phyloP scores from a whole-genome alignment of 2,329 filamentous ascomycete species.

The Stagonosporopsis vannaccii region DNA sequence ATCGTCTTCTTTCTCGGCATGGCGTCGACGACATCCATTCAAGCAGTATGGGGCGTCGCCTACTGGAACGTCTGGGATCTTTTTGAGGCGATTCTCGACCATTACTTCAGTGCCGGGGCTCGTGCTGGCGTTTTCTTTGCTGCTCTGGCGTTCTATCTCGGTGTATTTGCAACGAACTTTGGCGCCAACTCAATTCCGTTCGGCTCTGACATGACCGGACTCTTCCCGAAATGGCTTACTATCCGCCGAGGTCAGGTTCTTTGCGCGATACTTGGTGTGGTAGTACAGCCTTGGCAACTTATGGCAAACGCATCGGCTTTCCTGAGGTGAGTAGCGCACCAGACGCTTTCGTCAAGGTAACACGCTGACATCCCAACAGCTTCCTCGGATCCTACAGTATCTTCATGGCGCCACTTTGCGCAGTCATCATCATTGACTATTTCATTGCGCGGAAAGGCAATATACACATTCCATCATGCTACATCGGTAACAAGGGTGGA shows the following conservation, averaged over 20 bases:
- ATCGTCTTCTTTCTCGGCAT: slow-evolving; percentile 53
- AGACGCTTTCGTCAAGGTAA: neutral
- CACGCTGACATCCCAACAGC: slow-evolving; percentile 28
- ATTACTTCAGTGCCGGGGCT: slow-evolving; percentile 49
- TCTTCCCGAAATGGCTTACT: slow-evolving; percentile 54
- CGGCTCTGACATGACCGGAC: slow-evolving; percentile 52
- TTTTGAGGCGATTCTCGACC: slow-evolving; percentile 52
- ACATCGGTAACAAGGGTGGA: slow-evolving; percentile 28
- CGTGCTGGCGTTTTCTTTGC: slow-evolving; percentile 53
- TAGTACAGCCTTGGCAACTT: slow-evolving; percentile 49
- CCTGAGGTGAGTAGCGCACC: slow-evolving; percentile 28
- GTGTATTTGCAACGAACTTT: slow-evolving; percentile 55
- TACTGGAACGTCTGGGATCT: slow-evolving; percentile 58
- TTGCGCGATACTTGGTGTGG: slow-evolving; percentile 47
- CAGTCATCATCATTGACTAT: slow-evolving; percentile 53
- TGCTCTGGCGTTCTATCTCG: slow-evolving; percentile 46
- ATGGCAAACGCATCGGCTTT: slow-evolving; percentile 52
- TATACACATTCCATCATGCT: slow-evolving; percentile 51
- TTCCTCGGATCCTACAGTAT: slow-evolving; percentile 54
- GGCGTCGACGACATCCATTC: slow-evolving; percentile 49
- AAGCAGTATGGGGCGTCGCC: slow-evolving; percentile 45
- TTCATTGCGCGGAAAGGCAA: slow-evolving; percentile 50
- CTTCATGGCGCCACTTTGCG: slow-evolving; percentile 53
- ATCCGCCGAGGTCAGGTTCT: slow-evolving; percentile 53
- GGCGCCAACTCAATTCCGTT: slow-evolving; percentile 53